Conservation (phyloP, 2,329 filamentous ascomycete genomes). For the Aspergillus ustus region DNA sequence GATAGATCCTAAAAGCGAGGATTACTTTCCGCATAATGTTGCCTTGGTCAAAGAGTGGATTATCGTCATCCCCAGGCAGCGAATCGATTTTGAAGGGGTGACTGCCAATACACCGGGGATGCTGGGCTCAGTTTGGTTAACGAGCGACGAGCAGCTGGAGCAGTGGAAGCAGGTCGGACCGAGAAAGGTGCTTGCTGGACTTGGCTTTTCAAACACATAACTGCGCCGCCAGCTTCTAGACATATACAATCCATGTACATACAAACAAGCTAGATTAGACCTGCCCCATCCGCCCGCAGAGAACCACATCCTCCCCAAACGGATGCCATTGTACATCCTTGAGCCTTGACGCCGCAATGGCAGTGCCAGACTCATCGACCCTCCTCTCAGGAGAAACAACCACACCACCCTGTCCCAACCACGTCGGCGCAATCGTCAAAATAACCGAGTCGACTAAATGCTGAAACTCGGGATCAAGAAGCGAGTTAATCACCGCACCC, state of each 20-base stretch:
- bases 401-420: slow-evolving; percentile 81
- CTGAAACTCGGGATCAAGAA: slow-evolving; percentile 64
- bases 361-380: slow-evolving; percentile 53
- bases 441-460: slow-evolving; percentile 73
- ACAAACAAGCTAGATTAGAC: not conserved
- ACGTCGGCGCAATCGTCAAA: slow-evolving; percentile 85
- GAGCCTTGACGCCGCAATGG: slow-evolving; percentile 64
- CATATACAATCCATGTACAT: not conserved
- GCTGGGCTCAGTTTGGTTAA: slow-evolving; percentile 44
- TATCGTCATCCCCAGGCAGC: slow-evolving; percentile 53
- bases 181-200: slow-evolving; percentile 39
- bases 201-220: slow-evolving; percentile 32
- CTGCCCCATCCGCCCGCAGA: slow-evolving; percentile 66
- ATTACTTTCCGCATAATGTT: slow-evolving; percentile 50
- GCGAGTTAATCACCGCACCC: slow-evolving; percentile 76
- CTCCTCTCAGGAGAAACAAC: slow-evolving; percentile 71
- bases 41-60: slow-evolving; percentile 51
- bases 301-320: slow-evolving; percentile 77
- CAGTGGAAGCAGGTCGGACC: slow-evolving; percentile 46
- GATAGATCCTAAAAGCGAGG: not conserved
- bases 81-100: slow-evolving; percentile 38
- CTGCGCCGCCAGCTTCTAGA: slow-evolving; percentile 1
- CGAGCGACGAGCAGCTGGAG: slow-evolving; percentile 40
- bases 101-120: slow-evolving; percentile 55
- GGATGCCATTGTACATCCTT: slow-evolving; percentile 72